Percentiles rank a stretch among this genome's conserved stretches.
Evolutionary conservation across 2,329 filamentous ascomycete genomes (phyloP).

Genomic region (Fusarium sp.): DNA sequence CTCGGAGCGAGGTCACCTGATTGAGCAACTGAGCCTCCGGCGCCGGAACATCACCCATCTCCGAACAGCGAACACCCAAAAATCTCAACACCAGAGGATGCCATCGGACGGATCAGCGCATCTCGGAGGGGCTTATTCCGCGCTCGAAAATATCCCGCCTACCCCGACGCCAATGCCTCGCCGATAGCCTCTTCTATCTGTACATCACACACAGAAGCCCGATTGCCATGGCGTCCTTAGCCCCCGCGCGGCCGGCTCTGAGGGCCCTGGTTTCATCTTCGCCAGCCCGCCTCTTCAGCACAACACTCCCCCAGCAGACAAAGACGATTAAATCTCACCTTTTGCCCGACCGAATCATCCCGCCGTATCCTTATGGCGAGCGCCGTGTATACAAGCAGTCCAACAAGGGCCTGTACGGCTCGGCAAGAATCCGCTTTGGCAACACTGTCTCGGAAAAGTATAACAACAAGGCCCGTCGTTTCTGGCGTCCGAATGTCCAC

Average conservation of each 20-base stretch:
- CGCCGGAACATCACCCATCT: constrained; percentile 41
- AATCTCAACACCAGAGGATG: constrained; percentile 37
- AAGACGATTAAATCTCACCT: constrained; percentile 56
- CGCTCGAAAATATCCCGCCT: constrained; percentile 14
- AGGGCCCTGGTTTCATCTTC: constrained; percentile 33
- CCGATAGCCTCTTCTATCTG: constrained; percentile 10
- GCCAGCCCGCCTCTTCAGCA: constrained; percentile 49
- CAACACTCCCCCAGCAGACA: constrained; percentile 47
- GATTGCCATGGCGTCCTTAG: constrained; percentile 38
- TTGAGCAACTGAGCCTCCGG: constrained; percentile 29
- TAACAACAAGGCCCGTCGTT: constrained; percentile 74
- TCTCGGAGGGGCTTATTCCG: constrained; percentile 30
- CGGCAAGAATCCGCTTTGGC: constrained; percentile 76
- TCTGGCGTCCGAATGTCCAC: constrained; percentile 80
- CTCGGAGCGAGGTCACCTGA: constrained; percentile 50
- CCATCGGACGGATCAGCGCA: constrained; percentile 33
- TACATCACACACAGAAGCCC: neutral
- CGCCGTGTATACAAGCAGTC: constrained; percentile 80
- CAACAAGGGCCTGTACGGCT: constrained; percentile 77
- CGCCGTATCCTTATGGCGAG: constrained; percentile 77
- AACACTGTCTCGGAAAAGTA: constrained; percentile 78
- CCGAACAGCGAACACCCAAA: constrained; percentile 37
- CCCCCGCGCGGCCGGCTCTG: constrained; percentile 35
- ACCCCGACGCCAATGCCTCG: constrained; percentile 36
- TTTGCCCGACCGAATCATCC: constrained; percentile 61